Evolutionary conservation across 106 monocot species (phyloP).

Genomic region (Dendrobium nobile): DNA sequence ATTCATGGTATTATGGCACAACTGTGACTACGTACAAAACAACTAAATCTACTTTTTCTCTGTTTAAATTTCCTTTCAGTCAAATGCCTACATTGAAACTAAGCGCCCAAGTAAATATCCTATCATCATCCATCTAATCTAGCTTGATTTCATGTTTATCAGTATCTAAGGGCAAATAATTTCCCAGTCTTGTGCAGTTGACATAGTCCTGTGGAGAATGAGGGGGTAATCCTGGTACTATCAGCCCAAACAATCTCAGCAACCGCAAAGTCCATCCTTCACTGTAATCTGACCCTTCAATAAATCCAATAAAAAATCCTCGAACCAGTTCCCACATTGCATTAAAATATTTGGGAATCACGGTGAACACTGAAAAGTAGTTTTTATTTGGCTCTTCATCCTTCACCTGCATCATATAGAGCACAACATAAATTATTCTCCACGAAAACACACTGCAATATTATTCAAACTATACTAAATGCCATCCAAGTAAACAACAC

Average conservation of each 20-base stretch:
- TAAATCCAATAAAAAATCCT: slow-evolving; percentile 45
- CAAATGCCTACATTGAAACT: too few relatives aligned
- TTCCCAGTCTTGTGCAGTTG: slow-evolving; percentile 67
- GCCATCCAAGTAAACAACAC: too few relatives aligned
- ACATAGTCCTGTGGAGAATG: slow-evolving; percentile 82
- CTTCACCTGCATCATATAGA: slow-evolving; percentile 18
- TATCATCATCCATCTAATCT: too few relatives aligned
- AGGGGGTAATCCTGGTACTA: slow-evolving; percentile 61
- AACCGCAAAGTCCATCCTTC: slow-evolving; percentile 50
- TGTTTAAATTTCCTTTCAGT: too few relatives aligned
- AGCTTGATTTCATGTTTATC: too few relatives aligned
- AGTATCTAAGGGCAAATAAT: not conserved
- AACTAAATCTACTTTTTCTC: too few relatives aligned
- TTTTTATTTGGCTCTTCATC: slow-evolving; percentile 80
- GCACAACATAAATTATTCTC: not conserved
- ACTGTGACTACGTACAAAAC: too few relatives aligned
- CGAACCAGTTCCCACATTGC: slow-evolving; percentile 53
- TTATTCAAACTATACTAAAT: too few relatives aligned
- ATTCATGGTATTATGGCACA: too few relatives aligned
- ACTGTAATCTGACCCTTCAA: slow-evolving; percentile 46
- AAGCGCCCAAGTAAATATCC: too few relatives aligned
- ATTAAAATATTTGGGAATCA: slow-evolving; percentile 48
- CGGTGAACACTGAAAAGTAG: slow-evolving; percentile 38
- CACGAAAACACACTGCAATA: too few relatives aligned
- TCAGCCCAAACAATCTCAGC: slow-evolving; percentile 40